Base-by-base conservation (phyloP, 495 filamentous ascomycete genomes). In the Mytilinidion resinicola region DNA sequence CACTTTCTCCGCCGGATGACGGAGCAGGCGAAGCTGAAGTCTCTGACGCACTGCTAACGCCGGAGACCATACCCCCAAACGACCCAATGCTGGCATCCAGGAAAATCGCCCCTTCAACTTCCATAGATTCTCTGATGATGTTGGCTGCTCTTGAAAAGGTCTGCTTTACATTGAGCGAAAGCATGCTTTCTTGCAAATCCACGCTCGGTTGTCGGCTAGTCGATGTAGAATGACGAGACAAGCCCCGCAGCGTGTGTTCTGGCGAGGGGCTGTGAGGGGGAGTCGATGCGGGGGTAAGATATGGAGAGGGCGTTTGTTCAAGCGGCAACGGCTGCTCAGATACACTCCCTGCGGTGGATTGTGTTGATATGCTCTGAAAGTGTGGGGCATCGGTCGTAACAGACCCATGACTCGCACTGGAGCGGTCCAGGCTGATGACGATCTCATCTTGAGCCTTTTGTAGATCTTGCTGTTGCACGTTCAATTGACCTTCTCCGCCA, bases 101-200 rank as follows among this genome's bases (percentile, higher is more conserved):
- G 50, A 79, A 82, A 2, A 79, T 53, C 1, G 77, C 74, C 0
- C 79, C 81, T n/a, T 81, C 79, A 0, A 75, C 74, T 10, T 75
- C 74, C 35, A 81, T 73, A 1, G 77, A 73, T 56, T 82, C 76
- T 20, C 78, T 70, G 41, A 80, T 74, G 25, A 81, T 68, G 46
- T 76, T 76, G 36, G 74, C 69, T 17, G 78, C 80, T 38, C 73
- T 70, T 19, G 54, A 51, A 39, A 61, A 61, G 20, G 43, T 33
- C 14, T n/a, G 14, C 20, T 34, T 55, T 9, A 55, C 38, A 14
- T 55, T 21, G 20, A 34, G 9, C 9, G 52, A 11, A 14, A 30
- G 20, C 9, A 30, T 14, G 36, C 30, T 14, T 10, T 4, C 44
- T 21, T 48, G 11, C 21, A 48, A 15, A 20, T 48, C 14, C 44